Conservation (phyloP, 345 rosid species). For the Boechera retrofracta region DNA sequence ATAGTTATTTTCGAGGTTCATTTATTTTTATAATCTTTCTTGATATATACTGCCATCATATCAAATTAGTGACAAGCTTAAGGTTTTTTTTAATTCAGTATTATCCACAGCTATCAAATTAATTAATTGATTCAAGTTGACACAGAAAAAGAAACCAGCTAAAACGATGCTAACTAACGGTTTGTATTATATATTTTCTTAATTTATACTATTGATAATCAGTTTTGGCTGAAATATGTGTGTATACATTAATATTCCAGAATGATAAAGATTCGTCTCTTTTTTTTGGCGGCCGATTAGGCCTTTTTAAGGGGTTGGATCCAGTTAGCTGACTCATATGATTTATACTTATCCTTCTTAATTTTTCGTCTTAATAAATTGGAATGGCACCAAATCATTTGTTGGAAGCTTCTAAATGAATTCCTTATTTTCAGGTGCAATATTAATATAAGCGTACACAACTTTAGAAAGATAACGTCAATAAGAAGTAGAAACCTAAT, state of each 20-base stretch:
- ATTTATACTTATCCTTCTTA: neutral
- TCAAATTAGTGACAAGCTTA: neutral
- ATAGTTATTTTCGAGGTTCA: neutral
- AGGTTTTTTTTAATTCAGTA: neutral
- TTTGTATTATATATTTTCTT: neutral
- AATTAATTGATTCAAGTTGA: no score
- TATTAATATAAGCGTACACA: neutral
- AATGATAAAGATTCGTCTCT: slow-evolving; percentile 19
- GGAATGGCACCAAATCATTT: slow-evolving; percentile 23
- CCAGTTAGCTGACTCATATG: slow-evolving; percentile 23
- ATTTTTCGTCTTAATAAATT: slow-evolving; percentile 1
- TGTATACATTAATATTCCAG: neutral
- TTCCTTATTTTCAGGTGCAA: slow-evolving; percentile 28
- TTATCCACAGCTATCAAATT: neutral
- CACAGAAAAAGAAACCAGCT: neutral
- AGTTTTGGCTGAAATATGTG: neutral
- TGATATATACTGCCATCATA: neutral
- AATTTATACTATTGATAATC: neutral
- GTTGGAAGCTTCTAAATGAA: slow-evolving; percentile 23
- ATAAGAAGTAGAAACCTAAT: slow-evolving; percentile 6
- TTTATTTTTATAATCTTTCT: neutral
- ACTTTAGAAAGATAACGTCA: neutral
- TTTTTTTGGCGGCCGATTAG: slow-evolving; percentile 19
- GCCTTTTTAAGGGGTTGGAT: slow-evolving; percentile 3
- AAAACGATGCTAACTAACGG: neutral